Conservation (phyloP, 2,329 filamentous ascomycete genomes). For the Ceratocystis diversiconidia region DNA sequence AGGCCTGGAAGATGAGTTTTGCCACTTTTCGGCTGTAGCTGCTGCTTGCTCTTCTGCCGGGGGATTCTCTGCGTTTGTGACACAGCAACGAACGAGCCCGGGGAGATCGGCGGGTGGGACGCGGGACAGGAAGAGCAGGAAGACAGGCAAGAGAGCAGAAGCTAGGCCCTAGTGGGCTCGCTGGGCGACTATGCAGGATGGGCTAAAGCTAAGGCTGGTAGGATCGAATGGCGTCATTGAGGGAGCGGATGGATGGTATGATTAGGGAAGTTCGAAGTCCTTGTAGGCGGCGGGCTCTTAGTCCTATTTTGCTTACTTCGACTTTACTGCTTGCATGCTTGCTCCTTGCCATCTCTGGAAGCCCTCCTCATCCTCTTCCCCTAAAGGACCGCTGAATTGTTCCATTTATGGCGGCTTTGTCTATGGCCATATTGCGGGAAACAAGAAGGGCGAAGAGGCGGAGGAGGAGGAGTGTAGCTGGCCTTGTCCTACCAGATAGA, state of each 20-base stretch:
- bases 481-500: too few relatives aligned
- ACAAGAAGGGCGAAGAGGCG: too few relatives aligned
- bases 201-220: background rate
- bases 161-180: background rate
- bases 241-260: background rate
- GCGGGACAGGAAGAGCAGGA: background rate
- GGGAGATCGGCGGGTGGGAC: background rate
- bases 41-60: slow-evolving; percentile 2
- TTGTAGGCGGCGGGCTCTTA: too few relatives aligned
- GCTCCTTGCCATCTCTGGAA: background rate
- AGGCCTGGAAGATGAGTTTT: background rate
- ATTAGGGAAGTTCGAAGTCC: background rate
- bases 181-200: background rate
- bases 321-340: background rate
- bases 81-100: too few relatives aligned
- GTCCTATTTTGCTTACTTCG: background rate
- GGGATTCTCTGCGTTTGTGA: slow-evolving; percentile 9
- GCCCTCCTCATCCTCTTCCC: too few relatives aligned
- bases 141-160: background rate
- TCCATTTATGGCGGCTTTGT: too few relatives aligned
- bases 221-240: slow-evolving; percentile 10
- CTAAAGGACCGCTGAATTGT: too few relatives aligned
- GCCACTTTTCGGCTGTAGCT: background rate
- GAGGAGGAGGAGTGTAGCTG: too few relatives aligned
- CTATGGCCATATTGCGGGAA: too few relatives aligned